Conservation (phyloP, 768 basidiomycete genomes). For the Macrolepiota albuminosa region DNA sequence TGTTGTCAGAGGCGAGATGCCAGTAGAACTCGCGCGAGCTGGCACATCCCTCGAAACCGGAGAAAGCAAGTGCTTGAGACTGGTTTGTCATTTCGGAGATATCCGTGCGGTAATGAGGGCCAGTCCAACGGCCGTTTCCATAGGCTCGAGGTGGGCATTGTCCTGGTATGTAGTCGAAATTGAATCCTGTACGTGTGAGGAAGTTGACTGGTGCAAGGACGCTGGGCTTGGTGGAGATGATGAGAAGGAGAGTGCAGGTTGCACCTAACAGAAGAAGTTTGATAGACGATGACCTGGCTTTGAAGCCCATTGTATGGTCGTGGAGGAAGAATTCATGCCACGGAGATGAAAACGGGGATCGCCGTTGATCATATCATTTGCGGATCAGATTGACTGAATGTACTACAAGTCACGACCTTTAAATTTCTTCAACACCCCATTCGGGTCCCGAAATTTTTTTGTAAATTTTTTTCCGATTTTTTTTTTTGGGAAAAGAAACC, state of each 20-base stretch:
- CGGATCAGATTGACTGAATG: too few species aligned
- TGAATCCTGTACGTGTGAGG: slow-evolving; percentile 1
- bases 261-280: slow-evolving; percentile 18
- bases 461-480: too few species aligned
- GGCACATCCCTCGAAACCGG: slow-evolving; percentile 61
- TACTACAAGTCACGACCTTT: too few species aligned
- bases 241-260: slow-evolving; percentile 17
- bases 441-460: too few species aligned
- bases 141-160: slow-evolving; percentile 30
- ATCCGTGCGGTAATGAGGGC: slow-evolving; percentile 26
- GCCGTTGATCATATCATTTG: too few species aligned
- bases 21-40: slow-evolving; percentile 57
- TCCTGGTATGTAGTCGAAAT: slow-evolving; percentile 8
- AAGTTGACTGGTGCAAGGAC: background rate
- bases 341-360: background rate
- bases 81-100: slow-evolving; percentile 28
- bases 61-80: slow-evolving; percentile 44
- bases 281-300: slow-evolving; percentile 16
- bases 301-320: slow-evolving; percentile 11
- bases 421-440: too few species aligned
- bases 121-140: slow-evolving; percentile 33
- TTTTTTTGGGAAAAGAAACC: too few species aligned
- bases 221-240: slow-evolving; percentile 17
- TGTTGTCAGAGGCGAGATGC: slow-evolving; percentile 55
- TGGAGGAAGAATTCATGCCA: background rate